Base-by-base conservation (phyloP, 495 filamentous ascomycete genomes). In the Tricharina praecox region DNA sequence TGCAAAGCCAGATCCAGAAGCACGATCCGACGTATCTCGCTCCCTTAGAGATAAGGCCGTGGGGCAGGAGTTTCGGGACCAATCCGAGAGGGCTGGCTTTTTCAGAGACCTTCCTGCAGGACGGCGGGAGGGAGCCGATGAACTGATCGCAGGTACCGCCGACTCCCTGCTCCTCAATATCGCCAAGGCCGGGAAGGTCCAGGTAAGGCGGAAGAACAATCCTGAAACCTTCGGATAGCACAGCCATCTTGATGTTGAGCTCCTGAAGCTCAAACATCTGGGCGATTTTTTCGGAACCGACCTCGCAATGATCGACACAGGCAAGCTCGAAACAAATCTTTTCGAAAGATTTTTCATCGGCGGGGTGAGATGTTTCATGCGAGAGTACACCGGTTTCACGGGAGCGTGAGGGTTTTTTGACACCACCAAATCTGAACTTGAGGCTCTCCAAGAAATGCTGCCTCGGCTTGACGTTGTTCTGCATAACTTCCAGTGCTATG, bases 1-100 rank as follows among this genome's bases (percentile, higher is more conserved):
- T 49, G n/a, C 58, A 61, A 1, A 61, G 13, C 58, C 58, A 61
- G 25, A 55, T 57, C 58, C 58, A 61, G 46, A 61, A 61, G 16
- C 53, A 61, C 23, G 49, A 49, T 11, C 47, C 58, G 48, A 61
- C 43, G 45, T 55, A 59, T 41, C 56, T 48, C 15, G 56, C 58
- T 23, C 54, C 43, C 25, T 39, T 44, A 4, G 39, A 25, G 20
- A 61, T 50, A 9, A 54, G 48, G 15, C 54, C 58, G 23, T 57
- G 34, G 2, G 58, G 58, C 15, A 61, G 50, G 20, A 61, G 33
- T 26, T 44, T 59, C 10, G 56, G 51, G 15, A 59, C 55, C 23
- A 59, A 47, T 9, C 56, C 56, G 15, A 59, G 55, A 1, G 56
- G 56, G 20, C 48, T 55, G 3, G 56, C 56, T 26, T 59, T 59